Conservation (phyloP, 2,329 filamentous ascomycete genomes). For the Alternaria arbusti region DNA sequence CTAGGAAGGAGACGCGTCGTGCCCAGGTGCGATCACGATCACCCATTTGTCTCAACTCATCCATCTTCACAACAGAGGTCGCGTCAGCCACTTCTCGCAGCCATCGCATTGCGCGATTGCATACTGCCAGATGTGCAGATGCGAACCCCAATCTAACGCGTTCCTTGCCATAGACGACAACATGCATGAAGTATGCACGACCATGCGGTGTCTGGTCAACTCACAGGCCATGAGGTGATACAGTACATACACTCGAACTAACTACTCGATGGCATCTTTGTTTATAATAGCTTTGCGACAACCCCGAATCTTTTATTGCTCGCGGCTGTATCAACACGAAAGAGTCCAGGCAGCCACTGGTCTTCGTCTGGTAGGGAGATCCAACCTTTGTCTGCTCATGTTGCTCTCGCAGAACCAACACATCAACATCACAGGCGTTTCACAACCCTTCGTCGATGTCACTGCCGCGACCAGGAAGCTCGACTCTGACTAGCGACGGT, state of each 20-base stretch:
- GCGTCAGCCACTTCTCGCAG: background rate
- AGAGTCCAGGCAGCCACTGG: background rate
- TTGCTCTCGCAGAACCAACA: background rate
- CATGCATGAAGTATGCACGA: background rate
- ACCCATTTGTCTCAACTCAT: background rate
- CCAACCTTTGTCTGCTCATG: background rate
- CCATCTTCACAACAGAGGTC: background rate
- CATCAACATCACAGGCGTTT: background rate
- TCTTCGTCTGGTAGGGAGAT: background rate
- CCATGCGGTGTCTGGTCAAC: background rate
- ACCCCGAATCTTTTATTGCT: rapidly evolving
- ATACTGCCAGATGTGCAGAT: background rate
- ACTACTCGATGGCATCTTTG: background rate
- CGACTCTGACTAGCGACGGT: background rate
- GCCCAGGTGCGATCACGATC: background rate
- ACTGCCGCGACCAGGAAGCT: background rate
- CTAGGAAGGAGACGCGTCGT: background rate
- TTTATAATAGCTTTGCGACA: background rate
- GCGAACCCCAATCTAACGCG: background rate
- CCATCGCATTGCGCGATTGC: background rate
- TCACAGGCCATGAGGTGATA: background rate
- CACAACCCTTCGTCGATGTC: background rate
- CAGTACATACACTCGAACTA: background rate
- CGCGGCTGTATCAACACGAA: background rate
- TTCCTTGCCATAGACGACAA: background rate